Evolutionary conservation across 495 filamentous ascomycete species (phyloP).

Genomic region (Annulohypoxylon maeteangense): DNA sequence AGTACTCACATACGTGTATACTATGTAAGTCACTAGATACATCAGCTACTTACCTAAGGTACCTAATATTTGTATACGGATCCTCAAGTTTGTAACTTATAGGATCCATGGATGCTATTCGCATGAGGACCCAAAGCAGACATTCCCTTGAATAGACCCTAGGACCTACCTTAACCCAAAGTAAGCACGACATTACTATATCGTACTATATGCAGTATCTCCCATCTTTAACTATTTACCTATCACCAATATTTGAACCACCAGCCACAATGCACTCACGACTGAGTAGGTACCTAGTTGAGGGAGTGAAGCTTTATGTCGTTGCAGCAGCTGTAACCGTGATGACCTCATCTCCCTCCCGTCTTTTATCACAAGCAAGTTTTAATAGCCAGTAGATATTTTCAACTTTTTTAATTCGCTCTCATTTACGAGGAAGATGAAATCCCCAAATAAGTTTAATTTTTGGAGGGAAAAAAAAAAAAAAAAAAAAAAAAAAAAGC

Average conservation of each 20-base stretch:
- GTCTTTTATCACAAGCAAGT: conserved; percentile 34
- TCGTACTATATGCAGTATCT: neutral
- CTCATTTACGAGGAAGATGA: conserved; percentile 20
- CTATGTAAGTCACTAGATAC: no score
- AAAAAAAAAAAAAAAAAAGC: no score
- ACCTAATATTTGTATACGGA: neutral
- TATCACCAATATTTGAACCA: neutral
- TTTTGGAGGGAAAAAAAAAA: neutral
- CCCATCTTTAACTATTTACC: neutral
- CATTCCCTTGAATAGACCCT: conserved; percentile 19
- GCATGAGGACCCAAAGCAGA: neutral
- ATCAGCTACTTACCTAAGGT: no score
- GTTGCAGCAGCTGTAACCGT: conserved; percentile 7
- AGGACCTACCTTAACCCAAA: conserved; percentile 9
- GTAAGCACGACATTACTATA: neutral
- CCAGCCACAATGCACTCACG: neutral
- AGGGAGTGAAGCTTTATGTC: neutral
- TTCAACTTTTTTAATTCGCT: conserved; percentile 18
- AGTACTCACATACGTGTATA: no score
- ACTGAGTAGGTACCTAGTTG: no score
- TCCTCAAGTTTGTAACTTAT: neutral
- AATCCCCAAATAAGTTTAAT: conserved; percentile 3
- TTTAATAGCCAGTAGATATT: neutral
- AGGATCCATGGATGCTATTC: neutral
- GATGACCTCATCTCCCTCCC: conserved; percentile 33